Conservation (phyloP, 1,284 basidiomycete species). For the Rhodotorula sp. region DNA sequence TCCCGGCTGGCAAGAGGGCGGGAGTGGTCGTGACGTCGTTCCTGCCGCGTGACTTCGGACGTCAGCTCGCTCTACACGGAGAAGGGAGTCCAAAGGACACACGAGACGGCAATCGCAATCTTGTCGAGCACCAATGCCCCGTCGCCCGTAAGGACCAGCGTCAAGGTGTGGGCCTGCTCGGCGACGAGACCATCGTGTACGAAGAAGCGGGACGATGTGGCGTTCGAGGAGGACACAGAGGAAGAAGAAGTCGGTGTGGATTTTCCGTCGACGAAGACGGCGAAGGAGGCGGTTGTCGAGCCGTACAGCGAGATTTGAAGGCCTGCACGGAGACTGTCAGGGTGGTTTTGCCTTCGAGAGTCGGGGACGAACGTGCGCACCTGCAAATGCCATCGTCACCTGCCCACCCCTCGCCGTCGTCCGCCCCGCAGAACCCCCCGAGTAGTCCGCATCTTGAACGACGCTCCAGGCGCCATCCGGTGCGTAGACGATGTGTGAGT, state of each 20-base stretch:
- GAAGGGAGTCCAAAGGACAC: too few relatives aligned
- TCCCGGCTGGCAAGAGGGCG: neutral
- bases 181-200: neutral
- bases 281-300: neutral
- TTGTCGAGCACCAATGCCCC: constrained; percentile 1
- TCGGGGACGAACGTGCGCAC: neutral
- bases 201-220: constrained; percentile 1
- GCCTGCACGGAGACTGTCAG: constrained; percentile 7
- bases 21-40: neutral
- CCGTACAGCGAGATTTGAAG: constrained; percentile 22
- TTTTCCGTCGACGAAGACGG: constrained; percentile 3
- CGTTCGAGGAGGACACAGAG: neutral
- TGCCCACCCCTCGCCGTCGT: neutral
- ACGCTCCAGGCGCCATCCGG: neutral
- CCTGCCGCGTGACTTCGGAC: neutral
- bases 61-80: too few relatives aligned
- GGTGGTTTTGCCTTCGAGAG: too few relatives aligned
- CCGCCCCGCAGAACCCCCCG: neutral
- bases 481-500: neutral
- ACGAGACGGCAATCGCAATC: constrained; percentile 16
- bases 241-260: neutral
- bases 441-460: neutral
- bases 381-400: constrained; percentile 15
- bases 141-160: neutral
- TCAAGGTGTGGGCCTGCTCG: neutral